Base-by-base conservation (phyloP, 2,329 filamentous ascomycete species). In the Exophiala lecanii-corni region DNA sequence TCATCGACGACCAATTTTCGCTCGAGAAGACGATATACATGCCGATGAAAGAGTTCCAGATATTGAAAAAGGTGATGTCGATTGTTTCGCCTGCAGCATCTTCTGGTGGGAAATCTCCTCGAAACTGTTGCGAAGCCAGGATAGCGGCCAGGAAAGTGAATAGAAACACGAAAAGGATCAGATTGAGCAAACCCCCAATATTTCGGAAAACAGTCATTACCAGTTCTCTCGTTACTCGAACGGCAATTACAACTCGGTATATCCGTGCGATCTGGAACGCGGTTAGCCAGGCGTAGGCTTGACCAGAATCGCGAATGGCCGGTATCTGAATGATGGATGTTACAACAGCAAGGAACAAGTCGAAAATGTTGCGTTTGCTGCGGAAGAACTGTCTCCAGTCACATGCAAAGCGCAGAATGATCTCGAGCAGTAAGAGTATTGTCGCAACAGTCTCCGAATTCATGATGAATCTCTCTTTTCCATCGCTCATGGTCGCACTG, bases 21-120 rank as follows among this genome's bases (percentile, higher is more conserved):
- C 88, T 96, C 7, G 92, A 96, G 33, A 98, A 70, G 20, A 98
- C 80, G 65, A 96, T 88, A 61, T 98, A 98, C 89, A 98, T 97
- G 43, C 89, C 92, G 12, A 98, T 72, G 59, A 98, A 98, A 0
- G 89, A 86, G 59, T 97, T 97, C 70, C 84, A 98, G 25, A 98
- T 92, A 28, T 87, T 86, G 60, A 80, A 81, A 62, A 98, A 98
- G 0, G 86, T 85, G 31, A 92, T 78, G 16, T 75, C 67, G 49
- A 86, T 80, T 2, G 75, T 65, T 2, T 84, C 70, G 2, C 81
- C 84, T n/a, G 67, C 62, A 2, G 70, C 64, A 52, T 87, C 78
- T n/a, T 72, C 56, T 21, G 73, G 57, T 1, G 86, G 83, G 19
- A 97, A 78, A 55, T 94, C 83, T 20, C 89, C 89, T 25, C 92